phyloP scores from a whole-genome alignment of 805 yeast genomes.

The Phaffomyces thermotolerans region DNA sequence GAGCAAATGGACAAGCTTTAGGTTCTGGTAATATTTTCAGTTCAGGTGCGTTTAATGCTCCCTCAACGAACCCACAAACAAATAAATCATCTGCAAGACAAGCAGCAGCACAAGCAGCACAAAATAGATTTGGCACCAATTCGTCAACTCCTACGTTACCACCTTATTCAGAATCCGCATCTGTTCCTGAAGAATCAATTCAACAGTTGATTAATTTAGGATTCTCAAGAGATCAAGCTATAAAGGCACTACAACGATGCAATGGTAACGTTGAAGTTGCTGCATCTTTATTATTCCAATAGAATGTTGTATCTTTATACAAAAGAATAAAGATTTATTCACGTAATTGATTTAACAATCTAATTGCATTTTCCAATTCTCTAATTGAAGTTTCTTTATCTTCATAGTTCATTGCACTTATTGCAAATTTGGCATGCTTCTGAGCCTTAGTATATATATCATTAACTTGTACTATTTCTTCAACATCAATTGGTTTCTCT shows the following conservation, averaged over 20 bases:
- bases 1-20: slow-evolving; percentile 1
- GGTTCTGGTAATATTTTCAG: slow-evolving; percentile 4
- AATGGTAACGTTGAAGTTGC: slow-evolving; percentile 81
- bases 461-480: slow-evolving; percentile 44
- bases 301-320: neutral
- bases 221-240: slow-evolving; percentile 55
- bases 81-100: neutral
- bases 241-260: slow-evolving; percentile 56
- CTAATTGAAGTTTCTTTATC: slow-evolving; percentile 61
- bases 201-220: slow-evolving; percentile 59
- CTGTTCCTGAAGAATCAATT: slow-evolving; percentile 31
- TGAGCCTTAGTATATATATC: slow-evolving; percentile 55
- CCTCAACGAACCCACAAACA: slow-evolving; percentile 3
- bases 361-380: slow-evolving; percentile 50
- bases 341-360: slow-evolving; percentile 23
- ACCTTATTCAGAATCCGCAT: neutral
- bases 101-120: slow-evolving; percentile 5
- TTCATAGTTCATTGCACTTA: slow-evolving; percentile 73
- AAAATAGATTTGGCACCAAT: too few relatives aligned
- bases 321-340: too few relatives aligned
- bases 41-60: slow-evolving; percentile 10
- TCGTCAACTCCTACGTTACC: too few relatives aligned
- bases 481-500: slow-evolving; percentile 27
- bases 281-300: slow-evolving; percentile 63
- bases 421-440: slow-evolving; percentile 66